Base-by-base conservation (phyloP, 73 alveolate species). In the Loxodes magnus region DNA sequence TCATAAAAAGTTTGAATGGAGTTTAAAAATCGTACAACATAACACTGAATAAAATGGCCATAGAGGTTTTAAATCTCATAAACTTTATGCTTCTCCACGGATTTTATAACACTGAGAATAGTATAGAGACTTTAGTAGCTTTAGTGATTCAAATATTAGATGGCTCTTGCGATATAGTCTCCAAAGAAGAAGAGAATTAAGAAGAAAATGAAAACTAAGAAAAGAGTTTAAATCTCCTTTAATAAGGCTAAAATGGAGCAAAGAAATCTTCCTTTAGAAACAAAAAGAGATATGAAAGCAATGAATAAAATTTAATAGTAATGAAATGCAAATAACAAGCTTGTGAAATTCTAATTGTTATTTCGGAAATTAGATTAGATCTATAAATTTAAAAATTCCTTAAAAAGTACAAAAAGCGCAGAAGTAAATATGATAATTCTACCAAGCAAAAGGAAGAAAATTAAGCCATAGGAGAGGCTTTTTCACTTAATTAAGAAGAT, bases 1-100 rank as follows among this genome's bases (percentile, higher is more conserved):
- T n/a, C n/a, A n/a, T n/a, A n/a, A n/a, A n/a, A n/a, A n/a, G n/a
- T n/a, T n/a, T n/a, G n/a, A n/a, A n/a, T n/a, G n/a, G n/a, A n/a
- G n/a, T n/a, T n/a, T n/a, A n/a, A n/a, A n/a, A n/a, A n/a, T n/a
- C n/a, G n/a, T n/a, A n/a, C n/a, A n/a, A n/a, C n/a, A n/a, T n/a
- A n/a, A n/a, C n/a, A n/a, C n/a, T n/a, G n/a, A n/a, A n/a, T n/a
- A n/a, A n/a, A n/a, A 70, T 31, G 36, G 84, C 66, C 3, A 65
- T 65, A 19, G 37, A 67, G 46, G 55, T 70, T 12, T 5, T 70
- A 29, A 60, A 50, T 24, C 27, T 66, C 3, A 48, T 61, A 7
- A 56, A 49, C 35, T 70, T 51, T 35, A 70, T 70, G 84, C 43
- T 70, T 1, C 24, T 54, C 42, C 61, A 49, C 33, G 84, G 84